Conservation (phyloP, 768 basidiomycete genomes). For the Aureoboletus auriporus region DNA sequence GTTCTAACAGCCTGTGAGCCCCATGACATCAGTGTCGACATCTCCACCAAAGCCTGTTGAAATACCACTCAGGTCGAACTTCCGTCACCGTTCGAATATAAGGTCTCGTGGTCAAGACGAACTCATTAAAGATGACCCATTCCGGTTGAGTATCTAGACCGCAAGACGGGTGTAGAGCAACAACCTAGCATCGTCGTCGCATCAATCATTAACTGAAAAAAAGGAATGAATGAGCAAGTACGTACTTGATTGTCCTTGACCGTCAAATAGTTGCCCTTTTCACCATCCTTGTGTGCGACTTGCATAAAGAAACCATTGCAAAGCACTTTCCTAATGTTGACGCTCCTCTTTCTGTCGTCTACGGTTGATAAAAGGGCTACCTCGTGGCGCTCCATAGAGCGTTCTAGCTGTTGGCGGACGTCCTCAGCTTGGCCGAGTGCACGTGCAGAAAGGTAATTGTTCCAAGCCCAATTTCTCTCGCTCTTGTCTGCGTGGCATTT, state of each 20-base stretch:
- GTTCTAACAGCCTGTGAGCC: slow-evolving; percentile 55
- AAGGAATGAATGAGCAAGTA: not conserved
- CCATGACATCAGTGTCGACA: not conserved
- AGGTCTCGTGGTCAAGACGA: slow-evolving; percentile 82
- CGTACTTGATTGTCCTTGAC: slow-evolving; percentile 92
- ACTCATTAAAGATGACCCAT: slow-evolving; percentile 94
- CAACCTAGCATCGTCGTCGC: slow-evolving; percentile 6
- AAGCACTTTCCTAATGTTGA: slow-evolving; percentile 76
- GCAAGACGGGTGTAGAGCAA: slow-evolving; percentile 68
- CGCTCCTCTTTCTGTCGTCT: slow-evolving; percentile 68
- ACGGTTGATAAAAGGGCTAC: slow-evolving; percentile 65
- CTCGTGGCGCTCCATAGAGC: slow-evolving; percentile 89
- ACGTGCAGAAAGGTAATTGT: slow-evolving; percentile 79
- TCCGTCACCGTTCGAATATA: slow-evolving; percentile 93
- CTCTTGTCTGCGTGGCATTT: slow-evolving; percentile 48
- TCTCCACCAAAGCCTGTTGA: not conserved
- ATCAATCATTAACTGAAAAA: not conserved
- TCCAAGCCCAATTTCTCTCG: slow-evolving; percentile 89
- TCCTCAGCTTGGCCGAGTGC: slow-evolving; percentile 91
- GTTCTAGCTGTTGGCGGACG: slow-evolving; percentile 82
- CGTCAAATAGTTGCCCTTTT: slow-evolving; percentile 83
- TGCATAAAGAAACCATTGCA: slow-evolving; percentile 99
- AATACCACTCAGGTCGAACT: slow-evolving; percentile 81
- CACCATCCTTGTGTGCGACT: slow-evolving; percentile 90
- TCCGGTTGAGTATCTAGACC: slow-evolving; percentile 85